A percentile compares a stretch with the other conserved stretches of the same genome.
Conservation (phyloP, 2,329 filamentous ascomycete genomes). For the Tolypocladium tundrense region DNA sequence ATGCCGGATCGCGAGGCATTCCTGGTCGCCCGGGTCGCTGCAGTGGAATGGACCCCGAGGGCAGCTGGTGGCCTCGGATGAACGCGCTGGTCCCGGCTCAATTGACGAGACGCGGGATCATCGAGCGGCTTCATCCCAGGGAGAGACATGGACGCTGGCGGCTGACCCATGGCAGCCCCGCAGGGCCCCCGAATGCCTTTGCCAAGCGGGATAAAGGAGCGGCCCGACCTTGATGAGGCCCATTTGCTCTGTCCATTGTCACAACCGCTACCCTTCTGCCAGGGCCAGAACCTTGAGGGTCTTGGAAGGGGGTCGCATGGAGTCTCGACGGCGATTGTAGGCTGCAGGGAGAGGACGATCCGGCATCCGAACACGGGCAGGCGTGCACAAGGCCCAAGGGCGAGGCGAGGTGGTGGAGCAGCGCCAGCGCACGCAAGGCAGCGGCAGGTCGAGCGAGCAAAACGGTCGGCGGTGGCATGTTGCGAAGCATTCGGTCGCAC, state of each 20-base stretch:
- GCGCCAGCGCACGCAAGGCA: background rate
- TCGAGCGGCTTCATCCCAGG: background rate
- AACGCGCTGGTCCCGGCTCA: background rate
- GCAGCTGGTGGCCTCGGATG: background rate
- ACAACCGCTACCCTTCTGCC: background rate
- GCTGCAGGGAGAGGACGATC: background rate
- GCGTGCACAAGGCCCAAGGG: background rate
- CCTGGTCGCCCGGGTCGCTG: background rate
- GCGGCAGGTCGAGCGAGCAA: background rate
- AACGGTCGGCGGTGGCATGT: background rate
- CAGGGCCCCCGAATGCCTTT: background rate
- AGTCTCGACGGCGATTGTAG: background rate
- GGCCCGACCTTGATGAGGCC: background rate
- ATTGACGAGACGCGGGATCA: background rate
- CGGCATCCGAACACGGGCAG: background rate
- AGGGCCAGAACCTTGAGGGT: background rate
- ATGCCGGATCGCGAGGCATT: background rate
- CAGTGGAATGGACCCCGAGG: background rate
- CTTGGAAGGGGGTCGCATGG: background rate
- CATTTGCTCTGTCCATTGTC: background rate
- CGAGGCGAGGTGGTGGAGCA: background rate
- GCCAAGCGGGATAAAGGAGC: background rate
- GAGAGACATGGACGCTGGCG: background rate
- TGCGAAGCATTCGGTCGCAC: background rate
- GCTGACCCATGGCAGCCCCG: background rate